These are phyloP conservation scores for Neophaeococcomyces mojaviensis DNA, from an alignment of 2,329 filamentous ascomycete genomes.

Conservation along the genomic window DNA sequence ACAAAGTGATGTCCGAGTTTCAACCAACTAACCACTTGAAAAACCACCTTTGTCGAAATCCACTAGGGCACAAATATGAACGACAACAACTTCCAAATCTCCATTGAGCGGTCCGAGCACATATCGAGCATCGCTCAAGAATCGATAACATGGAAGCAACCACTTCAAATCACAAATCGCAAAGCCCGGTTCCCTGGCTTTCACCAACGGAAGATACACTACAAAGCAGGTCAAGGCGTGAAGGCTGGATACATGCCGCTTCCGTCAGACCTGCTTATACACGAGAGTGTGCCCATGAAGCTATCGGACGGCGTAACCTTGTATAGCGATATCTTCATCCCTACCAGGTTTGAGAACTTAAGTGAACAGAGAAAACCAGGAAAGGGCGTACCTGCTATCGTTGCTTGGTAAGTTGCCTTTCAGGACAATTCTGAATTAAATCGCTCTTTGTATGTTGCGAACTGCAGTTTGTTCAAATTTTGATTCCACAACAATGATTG, in stretches of 20 bases:
- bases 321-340: constrained; percentile 41
- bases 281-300: constrained; percentile 39
- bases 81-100: neutral
- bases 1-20: no score
- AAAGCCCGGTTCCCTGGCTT: constrained; percentile 31
- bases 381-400: constrained; percentile 36
- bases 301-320: constrained; percentile 37
- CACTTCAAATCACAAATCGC: neutral
- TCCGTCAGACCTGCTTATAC: constrained; percentile 34
- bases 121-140: neutral
- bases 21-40: no score
- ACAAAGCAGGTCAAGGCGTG: constrained; percentile 29
- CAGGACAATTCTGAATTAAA: no score
- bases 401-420: constrained; percentile 31
- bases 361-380: constrained; percentile 9
- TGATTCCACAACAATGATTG: no score
- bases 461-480: no score
- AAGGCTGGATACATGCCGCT: constrained; percentile 32
- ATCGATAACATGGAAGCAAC: constrained; percentile 1
- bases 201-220: constrained; percentile 27
- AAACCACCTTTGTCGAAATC: no score
- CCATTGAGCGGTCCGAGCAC: neutral
- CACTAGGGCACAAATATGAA: neutral
- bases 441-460: no score
- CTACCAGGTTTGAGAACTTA: constrained; percentile 20